Evolutionary conservation across 768 basidiomycete species (phyloP), one percentile per base, ranked within the genome.

Genomic region (Mycena amicta): DNA sequence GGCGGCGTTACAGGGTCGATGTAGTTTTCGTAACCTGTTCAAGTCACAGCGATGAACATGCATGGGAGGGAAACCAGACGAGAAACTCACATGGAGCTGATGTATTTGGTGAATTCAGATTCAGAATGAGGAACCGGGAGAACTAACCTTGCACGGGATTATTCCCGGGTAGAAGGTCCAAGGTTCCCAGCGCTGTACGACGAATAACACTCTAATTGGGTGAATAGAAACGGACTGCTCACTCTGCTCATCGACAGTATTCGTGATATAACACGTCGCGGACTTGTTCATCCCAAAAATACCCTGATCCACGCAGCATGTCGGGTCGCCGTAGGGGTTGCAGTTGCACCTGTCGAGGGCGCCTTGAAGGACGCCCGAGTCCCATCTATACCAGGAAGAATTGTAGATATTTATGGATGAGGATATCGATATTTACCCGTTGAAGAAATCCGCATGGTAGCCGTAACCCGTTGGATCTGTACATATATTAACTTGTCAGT

Each of bases 401-500:
- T n/a, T n/a, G n/a, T n/a, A n/a, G n/a, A n/a, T n/a, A n/a, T n/a
- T n/a, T n/a, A n/a, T n/a, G n/a, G n/a, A n/a, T 6, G 13, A 50
- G 46, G 25, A 18, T 5, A 20, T 16, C 1, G 6, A 4, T 39
- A 39, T 22, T 51, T 40, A 58, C 55, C 62, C 62, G 52, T 74
- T 73, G 56, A 69, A 63, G 60, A 74, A 76, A 60, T 77, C 75
- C 4, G 70, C 74, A 55, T 74, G 72, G 37, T 72, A 64, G 26
- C 75, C 77, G 59, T 73, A 75, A 3, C 79, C 78, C 4, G 77
- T 79, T 4, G 77, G 71, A 57, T 82, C 80, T 26, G 76, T 77
- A 55, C 74, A 73, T 15, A 8, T 23, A 28, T 45, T 39, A 20
- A 27, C 37, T 6, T 39, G 18, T 40, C 22, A 4, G 40, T 20